Conservation (phyloP, 345 rosid genomes). For the Eucalyptus cladocalyx region DNA sequence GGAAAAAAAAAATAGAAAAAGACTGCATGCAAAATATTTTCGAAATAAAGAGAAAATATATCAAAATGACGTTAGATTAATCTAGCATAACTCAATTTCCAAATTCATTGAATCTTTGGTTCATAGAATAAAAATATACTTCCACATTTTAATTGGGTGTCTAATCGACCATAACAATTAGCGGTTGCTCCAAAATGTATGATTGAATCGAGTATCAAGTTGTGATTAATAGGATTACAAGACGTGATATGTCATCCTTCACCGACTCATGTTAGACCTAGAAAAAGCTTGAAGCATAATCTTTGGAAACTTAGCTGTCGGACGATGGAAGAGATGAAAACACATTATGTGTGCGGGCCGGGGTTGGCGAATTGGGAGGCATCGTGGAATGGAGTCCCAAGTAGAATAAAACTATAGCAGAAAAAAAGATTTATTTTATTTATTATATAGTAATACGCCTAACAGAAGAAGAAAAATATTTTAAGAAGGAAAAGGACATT, state of each 20-base stretch:
- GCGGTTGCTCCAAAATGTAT: too few species aligned
- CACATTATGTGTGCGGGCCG: background rate
- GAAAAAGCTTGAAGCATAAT: background rate
- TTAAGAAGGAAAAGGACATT: background rate
- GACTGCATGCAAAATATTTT: rapidly evolving
- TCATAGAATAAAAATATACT: too few species aligned
- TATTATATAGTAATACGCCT: background rate
- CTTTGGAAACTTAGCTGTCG: background rate
- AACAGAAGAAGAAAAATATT: background rate
- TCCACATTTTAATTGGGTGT: too few species aligned
- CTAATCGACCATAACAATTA: too few species aligned
- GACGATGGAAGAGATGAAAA: background rate
- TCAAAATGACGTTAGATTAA: rapidly evolving
- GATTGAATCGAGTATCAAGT: too few species aligned
- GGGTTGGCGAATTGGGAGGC: background rate
- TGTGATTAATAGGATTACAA: rapidly evolving
- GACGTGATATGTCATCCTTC: background rate
- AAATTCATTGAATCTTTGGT: too few species aligned
- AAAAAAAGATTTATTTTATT: too few species aligned
- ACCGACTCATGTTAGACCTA: background rate
- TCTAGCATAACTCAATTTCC: rapidly evolving
- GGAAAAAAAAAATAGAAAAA: too few species aligned
- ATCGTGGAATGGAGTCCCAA: background rate
- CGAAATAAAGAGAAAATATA: too few species aligned
- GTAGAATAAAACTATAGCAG: background rate